Base-by-base conservation (phyloP, 2,329 filamentous ascomycete genomes). In the Simplicillium aogashimaense region DNA sequence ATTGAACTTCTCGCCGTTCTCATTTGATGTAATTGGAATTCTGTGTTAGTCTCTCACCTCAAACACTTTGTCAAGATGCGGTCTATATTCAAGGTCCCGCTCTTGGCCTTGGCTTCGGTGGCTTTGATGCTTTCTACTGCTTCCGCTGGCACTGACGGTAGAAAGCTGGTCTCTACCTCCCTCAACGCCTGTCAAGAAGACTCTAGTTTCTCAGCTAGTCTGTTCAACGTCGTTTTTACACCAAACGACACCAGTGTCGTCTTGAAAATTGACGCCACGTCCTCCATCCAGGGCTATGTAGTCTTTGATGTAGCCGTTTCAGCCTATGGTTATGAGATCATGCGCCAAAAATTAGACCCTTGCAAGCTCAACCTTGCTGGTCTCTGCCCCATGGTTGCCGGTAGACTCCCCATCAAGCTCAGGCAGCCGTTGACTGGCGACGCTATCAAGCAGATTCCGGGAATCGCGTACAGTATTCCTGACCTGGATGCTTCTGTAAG, bases 341-440 rank as follows among this genome's bases (percentile, higher is more conserved):
- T 90, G 50, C 74, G 72, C 46, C 64, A 76, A 49, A 76, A 66
- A 4, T 60, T 95, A 50, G 69, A 95, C 56, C 90, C 90, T 35
- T 97, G 90, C 68, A 64, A 74, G 20, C 66, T 70, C 42, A 69
- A 75, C 47, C 70, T 94, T 45, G 62, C 70, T 43, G 87, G 87
- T 59, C 75, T 95, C 53, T 97, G 90, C 63, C 89, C 89, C 44
- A 94, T 95, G 88, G 83, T 78, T 47, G 78, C 87, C 7, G 89
- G 88, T 49, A 81, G 84, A 52, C 82, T 95, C 56, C 75, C 83
- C 40, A 74, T 95, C 54, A 72, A 54, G 34, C 87, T 87, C 55
- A 84, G 84, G 53, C 57, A 90, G 31, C 60, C 66, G 3, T 63
- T 92, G 36, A 63, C 68, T 9, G 50, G 61, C 11, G 66, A 70